These are phyloP conservation scores for Tetracladium maxilliforme DNA, from an alignment of 2,329 filamentous ascomycete species.

Conservation along the genomic window DNA sequence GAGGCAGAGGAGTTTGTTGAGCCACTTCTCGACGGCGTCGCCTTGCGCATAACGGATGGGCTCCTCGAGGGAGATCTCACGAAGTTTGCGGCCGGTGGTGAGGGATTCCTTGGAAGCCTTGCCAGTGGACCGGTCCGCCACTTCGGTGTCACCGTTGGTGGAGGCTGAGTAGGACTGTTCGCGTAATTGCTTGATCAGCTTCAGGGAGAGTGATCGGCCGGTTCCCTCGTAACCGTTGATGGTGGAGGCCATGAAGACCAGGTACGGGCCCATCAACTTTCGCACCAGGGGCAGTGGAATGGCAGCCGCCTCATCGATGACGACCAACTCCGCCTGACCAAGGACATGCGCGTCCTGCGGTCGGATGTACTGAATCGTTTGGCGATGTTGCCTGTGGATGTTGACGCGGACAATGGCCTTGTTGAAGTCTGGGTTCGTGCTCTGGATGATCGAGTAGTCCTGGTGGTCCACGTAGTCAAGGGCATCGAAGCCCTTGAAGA, in stretches of 20 bases:
- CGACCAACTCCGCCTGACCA: slow-evolving; percentile 85
- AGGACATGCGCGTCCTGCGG: slow-evolving; percentile 92
- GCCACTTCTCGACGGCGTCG: slow-evolving; percentile 88
- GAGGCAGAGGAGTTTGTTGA: slow-evolving; percentile 85
- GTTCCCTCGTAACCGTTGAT: slow-evolving; percentile 99
- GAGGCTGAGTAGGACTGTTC: slow-evolving; percentile 68
- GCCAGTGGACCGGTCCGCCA: slow-evolving; percentile 69
- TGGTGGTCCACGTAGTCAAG: slow-evolving; percentile 87
- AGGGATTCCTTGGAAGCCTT: slow-evolving; percentile 48
- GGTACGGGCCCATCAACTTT: slow-evolving; percentile 90
- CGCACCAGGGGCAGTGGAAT: slow-evolving; percentile 86
- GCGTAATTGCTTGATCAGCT: slow-evolving; percentile 90
- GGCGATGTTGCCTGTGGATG: slow-evolving; percentile 83
- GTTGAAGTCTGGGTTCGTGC: slow-evolving; percentile 96
- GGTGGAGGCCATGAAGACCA: slow-evolving; percentile 98
- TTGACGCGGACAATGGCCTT: slow-evolving; percentile 97
- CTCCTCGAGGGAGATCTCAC: slow-evolving; percentile 85
- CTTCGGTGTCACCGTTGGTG: slow-evolving; percentile 41
- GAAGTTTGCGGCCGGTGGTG: slow-evolving; percentile 59
- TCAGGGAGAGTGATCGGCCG: slow-evolving; percentile 83
- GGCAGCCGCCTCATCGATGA: slow-evolving; percentile 94
- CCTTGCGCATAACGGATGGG: slow-evolving; percentile 90
- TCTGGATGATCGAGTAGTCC: slow-evolving; percentile 96
- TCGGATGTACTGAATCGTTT: slow-evolving; percentile 97
- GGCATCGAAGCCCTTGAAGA: slow-evolving; percentile 96